Evolutionary conservation across 768 basidiomycete genomes (phyloP).

Genomic region (Tylopilus plumbeoviolaceoides): DNA sequence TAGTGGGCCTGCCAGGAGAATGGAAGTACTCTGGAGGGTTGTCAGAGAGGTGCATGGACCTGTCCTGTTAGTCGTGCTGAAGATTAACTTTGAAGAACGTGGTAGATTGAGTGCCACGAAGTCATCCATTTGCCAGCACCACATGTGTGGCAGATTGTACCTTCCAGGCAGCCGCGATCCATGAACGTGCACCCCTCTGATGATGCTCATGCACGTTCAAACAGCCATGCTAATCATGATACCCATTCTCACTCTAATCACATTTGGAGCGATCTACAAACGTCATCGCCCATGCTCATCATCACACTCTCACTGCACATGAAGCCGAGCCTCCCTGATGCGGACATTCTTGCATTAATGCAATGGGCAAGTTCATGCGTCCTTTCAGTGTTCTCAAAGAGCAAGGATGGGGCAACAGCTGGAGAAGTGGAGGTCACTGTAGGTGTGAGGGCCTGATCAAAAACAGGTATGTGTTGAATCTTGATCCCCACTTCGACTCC

Average conservation of each 20-base stretch:
- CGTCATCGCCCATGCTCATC: constrained; percentile 46
- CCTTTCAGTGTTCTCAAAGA: constrained; percentile 45
- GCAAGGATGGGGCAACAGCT: constrained; percentile 22
- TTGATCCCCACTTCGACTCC: background rate
- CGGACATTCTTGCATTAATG: constrained; percentile 67
- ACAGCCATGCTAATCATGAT: constrained; percentile 10
- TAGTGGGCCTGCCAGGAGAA: constrained; percentile 47
- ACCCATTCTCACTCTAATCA: constrained; percentile 1
- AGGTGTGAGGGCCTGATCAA: constrained; percentile 55
- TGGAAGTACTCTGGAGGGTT: constrained; percentile 76
- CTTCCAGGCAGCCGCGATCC: constrained; percentile 30
- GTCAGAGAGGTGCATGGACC: constrained; percentile 67
- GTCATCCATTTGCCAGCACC: constrained; percentile 81
- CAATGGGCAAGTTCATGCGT: constrained; percentile 73
- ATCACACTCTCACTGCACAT: constrained; percentile 83
- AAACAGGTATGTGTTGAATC: background rate
- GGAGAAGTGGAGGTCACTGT: constrained; percentile 65
- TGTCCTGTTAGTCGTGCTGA: background rate
- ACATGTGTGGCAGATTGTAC: constrained; percentile 72
- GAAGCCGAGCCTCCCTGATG: constrained; percentile 57
- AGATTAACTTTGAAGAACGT: background rate
- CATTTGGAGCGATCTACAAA: background rate
- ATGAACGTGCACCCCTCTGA: background rate
- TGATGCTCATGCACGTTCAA: constrained; percentile 1
- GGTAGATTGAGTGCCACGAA: constrained; percentile 78